phyloP scores from a whole-genome alignment of 2,329 filamentous ascomycete species.

The Akanthomyces uredinophilus region DNA sequence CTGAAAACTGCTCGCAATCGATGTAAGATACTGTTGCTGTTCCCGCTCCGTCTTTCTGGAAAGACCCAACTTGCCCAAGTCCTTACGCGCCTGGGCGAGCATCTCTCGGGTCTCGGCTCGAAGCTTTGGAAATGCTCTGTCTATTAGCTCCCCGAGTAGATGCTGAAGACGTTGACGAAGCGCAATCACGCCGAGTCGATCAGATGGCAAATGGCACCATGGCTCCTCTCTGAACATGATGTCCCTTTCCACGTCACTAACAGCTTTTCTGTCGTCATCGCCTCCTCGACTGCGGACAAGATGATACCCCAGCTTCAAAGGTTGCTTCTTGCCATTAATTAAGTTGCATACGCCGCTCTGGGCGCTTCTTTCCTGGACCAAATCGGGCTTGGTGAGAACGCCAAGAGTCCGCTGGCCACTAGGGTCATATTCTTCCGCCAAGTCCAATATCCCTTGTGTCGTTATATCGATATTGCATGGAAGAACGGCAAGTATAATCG shows the following conservation, averaged over 20 bases:
- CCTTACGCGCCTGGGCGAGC: constrained; percentile 9
- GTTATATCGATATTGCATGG: constrained; percentile 39
- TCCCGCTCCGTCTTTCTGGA: constrained; percentile 16
- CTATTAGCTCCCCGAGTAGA: constrained; percentile 25
- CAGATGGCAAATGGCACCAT: constrained; percentile 16
- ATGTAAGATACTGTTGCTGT: constrained; percentile 18
- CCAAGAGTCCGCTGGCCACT: constrained; percentile 36
- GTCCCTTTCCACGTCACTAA: not conserved
- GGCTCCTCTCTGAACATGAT: not conserved
- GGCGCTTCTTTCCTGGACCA: constrained; percentile 25
- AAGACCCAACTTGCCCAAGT: constrained; percentile 16
- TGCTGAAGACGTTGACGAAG: constrained; percentile 22
- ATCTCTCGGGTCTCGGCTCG: constrained; percentile 19
- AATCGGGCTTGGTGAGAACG: constrained; percentile 43
- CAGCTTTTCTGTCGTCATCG: constrained; percentile 14
- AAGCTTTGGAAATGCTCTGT: constrained; percentile 24
- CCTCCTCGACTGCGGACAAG: constrained; percentile 23
- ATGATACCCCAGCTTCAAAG: constrained; percentile 21
- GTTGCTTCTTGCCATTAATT: constrained; percentile 16
- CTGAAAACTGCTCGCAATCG: constrained; percentile 20
- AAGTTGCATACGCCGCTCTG: constrained; percentile 17
- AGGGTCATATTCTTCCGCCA: constrained; percentile 32
- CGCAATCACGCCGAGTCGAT: constrained; percentile 21
- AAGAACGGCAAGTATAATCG: constrained; percentile 37
- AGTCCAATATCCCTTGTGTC: constrained; percentile 40